These are phyloP conservation scores for Bassia scoparia DNA, from an alignment of 148 eudicot genomes.

Conservation along the genomic window DNA sequence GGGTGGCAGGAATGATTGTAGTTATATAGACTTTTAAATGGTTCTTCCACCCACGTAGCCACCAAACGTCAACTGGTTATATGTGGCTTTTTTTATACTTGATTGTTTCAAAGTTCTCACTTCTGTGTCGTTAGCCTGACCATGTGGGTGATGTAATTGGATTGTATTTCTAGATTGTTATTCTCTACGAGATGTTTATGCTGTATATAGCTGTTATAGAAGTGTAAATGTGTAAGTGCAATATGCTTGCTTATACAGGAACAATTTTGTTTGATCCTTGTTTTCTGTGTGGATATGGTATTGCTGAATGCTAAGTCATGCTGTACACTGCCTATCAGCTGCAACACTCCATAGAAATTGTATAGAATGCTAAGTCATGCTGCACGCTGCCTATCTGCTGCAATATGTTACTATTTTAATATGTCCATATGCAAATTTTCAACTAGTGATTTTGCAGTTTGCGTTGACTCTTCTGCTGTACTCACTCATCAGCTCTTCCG, in stretches of 20 bases:
- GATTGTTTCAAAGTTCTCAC: background rate
- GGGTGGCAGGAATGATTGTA: background rate
- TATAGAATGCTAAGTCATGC: background rate
- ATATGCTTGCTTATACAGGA: background rate
- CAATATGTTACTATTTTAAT: no score
- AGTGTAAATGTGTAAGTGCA: background rate
- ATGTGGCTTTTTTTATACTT: background rate
- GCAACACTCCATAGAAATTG: background rate
- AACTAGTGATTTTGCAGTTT: no score
- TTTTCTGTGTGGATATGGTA: constrained; percentile 4
- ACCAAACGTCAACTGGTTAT: background rate
- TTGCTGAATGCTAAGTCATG: background rate
- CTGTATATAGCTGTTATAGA: background rate
- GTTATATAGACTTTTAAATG: background rate
- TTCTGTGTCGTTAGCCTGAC: background rate
- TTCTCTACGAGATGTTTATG: background rate
- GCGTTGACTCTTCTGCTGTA: no score
- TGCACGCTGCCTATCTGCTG: background rate
- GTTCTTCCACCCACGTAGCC: background rate
- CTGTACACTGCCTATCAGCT: background rate
- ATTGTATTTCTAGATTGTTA: background rate
- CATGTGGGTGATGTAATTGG: background rate
- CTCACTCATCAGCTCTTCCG: no score
- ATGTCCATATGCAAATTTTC: no score
- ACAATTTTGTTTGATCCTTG: background rate